Conservation (phyloP, 495 filamentous ascomycete genomes). For the Xylaria nigripes region DNA sequence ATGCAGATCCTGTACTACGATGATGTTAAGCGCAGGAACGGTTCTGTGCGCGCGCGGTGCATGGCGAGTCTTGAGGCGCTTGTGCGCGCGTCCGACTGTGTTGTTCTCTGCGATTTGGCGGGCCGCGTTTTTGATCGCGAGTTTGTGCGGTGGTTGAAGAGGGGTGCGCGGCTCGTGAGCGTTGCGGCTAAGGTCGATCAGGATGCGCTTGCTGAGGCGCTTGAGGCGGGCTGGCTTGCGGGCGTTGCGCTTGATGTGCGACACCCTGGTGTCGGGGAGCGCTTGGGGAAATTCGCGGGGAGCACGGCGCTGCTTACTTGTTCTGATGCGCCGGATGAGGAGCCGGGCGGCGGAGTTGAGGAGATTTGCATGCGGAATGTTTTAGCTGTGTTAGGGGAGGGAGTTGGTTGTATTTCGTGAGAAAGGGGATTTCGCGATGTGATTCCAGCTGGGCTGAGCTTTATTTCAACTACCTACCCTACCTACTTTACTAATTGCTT, state of each 20-base stretch:
- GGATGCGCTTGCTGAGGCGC: conserved; percentile 54
- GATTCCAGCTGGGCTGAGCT: too few relatives aligned
- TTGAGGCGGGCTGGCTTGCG: conserved; percentile 46
- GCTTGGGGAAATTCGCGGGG: conserved; percentile 40
- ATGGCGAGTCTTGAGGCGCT: conserved; percentile 45
- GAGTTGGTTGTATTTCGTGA: conserved; percentile 5
- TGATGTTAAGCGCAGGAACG: conserved; percentile 43
- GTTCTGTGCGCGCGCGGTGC: conserved; percentile 44
- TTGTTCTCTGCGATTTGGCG: conserved; percentile 60
- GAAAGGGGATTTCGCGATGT: neutral
- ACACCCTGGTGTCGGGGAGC: conserved; percentile 45
- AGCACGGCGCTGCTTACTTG: conserved; percentile 51
- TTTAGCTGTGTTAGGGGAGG: conserved; percentile 47
- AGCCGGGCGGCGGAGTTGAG: conserved; percentile 67
- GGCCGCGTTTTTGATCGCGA: conserved; percentile 44
- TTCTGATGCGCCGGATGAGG: conserved; percentile 68
- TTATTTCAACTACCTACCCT: too few relatives aligned
- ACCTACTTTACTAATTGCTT: too few relatives aligned
- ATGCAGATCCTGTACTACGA: conserved; percentile 67
- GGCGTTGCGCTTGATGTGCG: conserved; percentile 64
- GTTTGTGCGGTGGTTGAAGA: conserved; percentile 45
- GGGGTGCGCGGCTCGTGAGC: conserved; percentile 58
- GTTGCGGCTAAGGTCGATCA: conserved; percentile 66
- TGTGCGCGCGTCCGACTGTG: conserved; percentile 51
- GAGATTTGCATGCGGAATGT: conserved; percentile 66